Evolutionary conservation across 2,329 filamentous ascomycete genomes (phyloP).

Genomic region (Clonostachys sp.): DNA sequence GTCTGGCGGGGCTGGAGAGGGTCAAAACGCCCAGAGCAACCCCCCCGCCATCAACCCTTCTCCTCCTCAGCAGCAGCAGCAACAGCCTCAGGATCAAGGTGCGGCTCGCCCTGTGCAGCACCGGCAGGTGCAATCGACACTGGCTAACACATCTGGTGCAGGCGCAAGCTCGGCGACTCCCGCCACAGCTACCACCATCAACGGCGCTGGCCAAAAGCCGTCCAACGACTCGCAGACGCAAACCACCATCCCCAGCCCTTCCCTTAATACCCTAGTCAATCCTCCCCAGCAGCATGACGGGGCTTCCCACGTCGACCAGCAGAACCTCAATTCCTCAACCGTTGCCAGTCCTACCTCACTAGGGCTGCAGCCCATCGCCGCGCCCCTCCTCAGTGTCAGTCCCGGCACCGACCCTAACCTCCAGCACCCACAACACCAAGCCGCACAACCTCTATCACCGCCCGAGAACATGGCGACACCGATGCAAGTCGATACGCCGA

Average conservation of each 20-base stretch:
- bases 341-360: slow-evolving; percentile 11
- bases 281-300: slow-evolving; percentile 35
- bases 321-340: slow-evolving; percentile 9
- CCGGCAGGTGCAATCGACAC: background rate
- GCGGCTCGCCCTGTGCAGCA: background rate
- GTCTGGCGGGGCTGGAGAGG: background rate
- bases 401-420: slow-evolving; percentile 27
- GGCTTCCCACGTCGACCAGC: slow-evolving; percentile 12
- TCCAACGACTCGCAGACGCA: background rate
- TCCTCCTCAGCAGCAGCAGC: slow-evolving; percentile 26
- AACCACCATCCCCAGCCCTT: slow-evolving; percentile 72
- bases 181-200: background rate
- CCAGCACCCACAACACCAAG: slow-evolving; percentile 30
- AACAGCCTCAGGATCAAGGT: background rate
- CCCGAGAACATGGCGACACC: background rate
- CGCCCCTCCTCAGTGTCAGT: slow-evolving; percentile 23
- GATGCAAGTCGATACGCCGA: slow-evolving; percentile 1
- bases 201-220: background rate
- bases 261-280: slow-evolving; percentile 82
- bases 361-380: slow-evolving; percentile 12
- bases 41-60: slow-evolving; percentile 23
- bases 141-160: background rate
- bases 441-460: slow-evolving; percentile 11
- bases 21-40: slow-evolving; percentile 49
- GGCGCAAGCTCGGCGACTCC: background rate